Base-by-base conservation (phyloP, 306 rosid genomes). In the Dicorynia guianensis region DNA sequence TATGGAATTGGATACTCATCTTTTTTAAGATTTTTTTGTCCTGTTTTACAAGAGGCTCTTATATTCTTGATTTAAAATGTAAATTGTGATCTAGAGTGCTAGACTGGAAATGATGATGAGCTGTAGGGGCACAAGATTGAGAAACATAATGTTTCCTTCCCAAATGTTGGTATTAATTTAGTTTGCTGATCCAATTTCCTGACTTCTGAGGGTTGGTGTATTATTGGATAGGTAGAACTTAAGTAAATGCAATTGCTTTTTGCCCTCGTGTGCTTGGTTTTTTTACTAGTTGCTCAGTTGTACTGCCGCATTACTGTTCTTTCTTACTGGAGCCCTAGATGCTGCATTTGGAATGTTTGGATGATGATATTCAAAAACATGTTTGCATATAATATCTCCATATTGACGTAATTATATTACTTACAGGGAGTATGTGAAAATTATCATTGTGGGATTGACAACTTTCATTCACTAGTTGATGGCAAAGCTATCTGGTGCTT, bases 401-500 rank as follows among this genome's bases (percentile, higher is more conserved):
- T 46, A 46, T 66, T n/a, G 19, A 78, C 59, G 18, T 35, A 38
- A 8, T 34, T 58, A 49, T 39, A 18, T 43, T 33, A 33, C 40
- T 72, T 86, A 64, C 83, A 94, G 98, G 96, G 88, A 72, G 93
- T 94, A 46, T 90, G 96, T 80, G 82, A 80, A 69, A 85, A 69
- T 20, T 94, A 94, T 84, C 85, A 77, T 67, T 88, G 89, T 73
- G 76, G 67, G 78, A 55, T 90, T 8, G 87, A 82, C 79, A 83
- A 54, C 54, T 88, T 89, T 67, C 79, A 87, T 33, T 88, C 95
- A 39, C 82, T 94, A 79, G 89, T 88, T 38, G 97, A 92, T 83
- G 98, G 98, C 86, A 94, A 92, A 87, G 97, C 96, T 42, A 85
- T 94, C 78, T 94, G 98, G 97, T 94, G 98, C 88, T 72, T 94